These are phyloP conservation scores for Penicillium paxilli DNA, from an alignment of 495 filamentous ascomycete species.

Conservation along the genomic window DNA sequence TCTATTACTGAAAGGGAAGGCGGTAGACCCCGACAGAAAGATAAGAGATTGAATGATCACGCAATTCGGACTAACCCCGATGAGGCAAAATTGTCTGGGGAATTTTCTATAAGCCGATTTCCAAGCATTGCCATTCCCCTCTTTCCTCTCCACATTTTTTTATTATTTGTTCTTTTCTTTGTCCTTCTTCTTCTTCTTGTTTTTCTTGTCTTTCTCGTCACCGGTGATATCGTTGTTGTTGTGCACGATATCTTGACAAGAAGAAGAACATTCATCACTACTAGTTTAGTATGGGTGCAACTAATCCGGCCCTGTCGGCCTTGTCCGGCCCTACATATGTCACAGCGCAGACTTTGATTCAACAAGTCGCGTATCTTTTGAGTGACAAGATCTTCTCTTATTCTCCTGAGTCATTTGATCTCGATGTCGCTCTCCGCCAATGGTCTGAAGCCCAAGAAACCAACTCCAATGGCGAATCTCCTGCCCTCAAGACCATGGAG, in stretches of 20 bases:
- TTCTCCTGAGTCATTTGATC: constrained; percentile 87
- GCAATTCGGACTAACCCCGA: constrained; percentile 41
- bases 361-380: constrained; percentile 91
- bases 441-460: constrained; percentile 67
- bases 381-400: constrained; percentile 97
- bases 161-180: constrained; percentile 15
- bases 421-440: constrained; percentile 75
- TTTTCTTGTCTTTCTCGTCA: constrained; percentile 24
- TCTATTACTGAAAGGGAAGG: no score
- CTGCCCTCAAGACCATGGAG: constrained; percentile 76
- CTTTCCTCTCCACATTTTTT: constrained; percentile 23
- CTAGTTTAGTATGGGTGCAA: constrained; percentile 44
- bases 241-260: constrained; percentile 30
- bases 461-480: constrained; percentile 80
- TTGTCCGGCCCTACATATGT: constrained; percentile 88
- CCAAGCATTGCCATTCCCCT: constrained; percentile 13
- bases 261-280: constrained; percentile 31
- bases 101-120: constrained; percentile 33
- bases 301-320: constrained; percentile 49
- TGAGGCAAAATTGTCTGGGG: constrained; percentile 33
- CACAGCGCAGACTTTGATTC: constrained; percentile 86
- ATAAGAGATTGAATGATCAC: constrained; percentile 38
- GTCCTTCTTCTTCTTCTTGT: constrained; percentile 18
- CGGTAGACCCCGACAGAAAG: not conserved
- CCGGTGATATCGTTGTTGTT: constrained; percentile 12